These are phyloP conservation scores for Noccaea bulbosa DNA, from an alignment of 345 rosid species.

Conservation along the genomic window DNA sequence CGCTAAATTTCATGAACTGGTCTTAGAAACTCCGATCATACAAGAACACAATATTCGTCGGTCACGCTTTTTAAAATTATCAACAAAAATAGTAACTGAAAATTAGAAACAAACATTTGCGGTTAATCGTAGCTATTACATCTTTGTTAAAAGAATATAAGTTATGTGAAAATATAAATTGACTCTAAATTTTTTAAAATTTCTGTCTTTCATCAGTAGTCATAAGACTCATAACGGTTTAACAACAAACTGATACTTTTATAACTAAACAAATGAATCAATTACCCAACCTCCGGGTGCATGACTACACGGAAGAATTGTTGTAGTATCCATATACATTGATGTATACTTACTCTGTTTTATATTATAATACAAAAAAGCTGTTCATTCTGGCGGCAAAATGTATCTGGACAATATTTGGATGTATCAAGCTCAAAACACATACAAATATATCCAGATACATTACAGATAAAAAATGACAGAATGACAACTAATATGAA, in stretches of 20 bases:
- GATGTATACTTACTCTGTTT: too few relatives aligned
- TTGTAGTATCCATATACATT: constrained; percentile 12
- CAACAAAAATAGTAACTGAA: background rate
- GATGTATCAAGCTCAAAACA: too few relatives aligned
- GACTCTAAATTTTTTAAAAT: background rate
- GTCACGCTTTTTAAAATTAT: background rate
- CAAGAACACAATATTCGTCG: background rate
- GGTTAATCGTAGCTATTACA: background rate
- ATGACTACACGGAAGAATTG: constrained; percentile 6
- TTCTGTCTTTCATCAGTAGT: background rate
- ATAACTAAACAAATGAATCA: background rate
- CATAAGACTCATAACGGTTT: background rate
- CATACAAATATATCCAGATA: too few relatives aligned
- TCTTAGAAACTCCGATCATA: background rate
- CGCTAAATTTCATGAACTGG: background rate
- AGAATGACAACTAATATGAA: too few relatives aligned
- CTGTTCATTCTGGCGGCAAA: too few relatives aligned
- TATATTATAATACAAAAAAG: too few relatives aligned
- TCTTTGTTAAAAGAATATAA: background rate
- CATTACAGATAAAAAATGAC: too few relatives aligned
- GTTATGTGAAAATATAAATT: background rate
- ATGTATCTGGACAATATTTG: too few relatives aligned
- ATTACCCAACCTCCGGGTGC: background rate
- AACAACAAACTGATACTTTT: background rate
- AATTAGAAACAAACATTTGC: background rate